A percentile compares a stretch with the other conserved stretches of the same genome.
These are phyloP conservation scores for Wallacemonas collosoma DNA, from an alignment of 208 protist species.

Conservation along the genomic window DNA sequence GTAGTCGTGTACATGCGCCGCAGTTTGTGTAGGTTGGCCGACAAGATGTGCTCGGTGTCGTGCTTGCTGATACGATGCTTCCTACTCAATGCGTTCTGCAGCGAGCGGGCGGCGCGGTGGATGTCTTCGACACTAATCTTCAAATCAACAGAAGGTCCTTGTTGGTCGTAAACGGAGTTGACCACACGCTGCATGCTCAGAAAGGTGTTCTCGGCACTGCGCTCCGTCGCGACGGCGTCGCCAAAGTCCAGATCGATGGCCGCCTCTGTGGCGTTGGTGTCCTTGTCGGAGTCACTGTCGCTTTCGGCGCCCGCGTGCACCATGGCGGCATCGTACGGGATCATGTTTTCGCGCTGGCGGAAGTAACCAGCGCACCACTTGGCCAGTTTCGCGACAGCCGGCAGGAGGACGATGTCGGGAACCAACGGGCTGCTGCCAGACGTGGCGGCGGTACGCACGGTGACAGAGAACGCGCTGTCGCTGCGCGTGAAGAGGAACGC, in stretches of 20 bases:
- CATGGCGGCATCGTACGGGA: slow-evolving; percentile 6
- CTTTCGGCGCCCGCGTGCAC: slow-evolving; percentile 43
- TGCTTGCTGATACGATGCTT: slow-evolving; percentile 62
- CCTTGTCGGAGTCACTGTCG: slow-evolving; percentile 37
- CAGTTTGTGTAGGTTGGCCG: slow-evolving; percentile 71
- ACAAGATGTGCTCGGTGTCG: slow-evolving; percentile 69
- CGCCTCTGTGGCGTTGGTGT: not conserved
- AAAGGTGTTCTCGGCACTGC: slow-evolving; percentile 70
- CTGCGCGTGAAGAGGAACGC: slow-evolving; percentile 18
- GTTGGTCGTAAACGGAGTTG: slow-evolving; percentile 85
- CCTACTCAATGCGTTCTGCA: slow-evolving; percentile 50
- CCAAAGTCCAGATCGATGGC: slow-evolving; percentile 49
- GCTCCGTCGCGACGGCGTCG: slow-evolving; percentile 80
- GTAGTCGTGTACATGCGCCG: slow-evolving; percentile 65
- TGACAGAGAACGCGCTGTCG: slow-evolving; percentile 4
- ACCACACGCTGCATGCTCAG: slow-evolving; percentile 78
- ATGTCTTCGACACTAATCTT: slow-evolving; percentile 82
- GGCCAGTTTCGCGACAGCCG: slow-evolving; percentile 40
- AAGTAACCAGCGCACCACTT: slow-evolving; percentile 59
- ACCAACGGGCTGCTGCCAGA: slow-evolving; percentile 10
- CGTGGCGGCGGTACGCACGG: slow-evolving; percentile 8
- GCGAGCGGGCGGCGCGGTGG: slow-evolving; percentile 47
- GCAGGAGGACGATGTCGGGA: slow-evolving; percentile 28
- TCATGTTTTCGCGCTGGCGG: slow-evolving; percentile 26
- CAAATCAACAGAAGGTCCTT: slow-evolving; percentile 57